phyloP scores from a whole-genome alignment of 225 moss, liverwort and hornwort genomes.

The Anthoceros angustus region DNA sequence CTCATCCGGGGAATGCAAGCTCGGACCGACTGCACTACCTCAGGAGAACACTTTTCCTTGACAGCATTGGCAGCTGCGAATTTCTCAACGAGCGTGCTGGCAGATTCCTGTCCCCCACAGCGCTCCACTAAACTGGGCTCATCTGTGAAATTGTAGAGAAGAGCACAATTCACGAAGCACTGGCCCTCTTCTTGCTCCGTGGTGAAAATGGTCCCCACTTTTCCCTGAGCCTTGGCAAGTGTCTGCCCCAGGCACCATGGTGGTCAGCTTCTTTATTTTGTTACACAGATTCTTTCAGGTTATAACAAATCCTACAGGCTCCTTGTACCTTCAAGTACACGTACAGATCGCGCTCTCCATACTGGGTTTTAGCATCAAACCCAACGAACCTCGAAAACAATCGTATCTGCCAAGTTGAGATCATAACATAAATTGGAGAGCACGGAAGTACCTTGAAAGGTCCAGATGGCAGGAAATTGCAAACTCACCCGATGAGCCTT shows the following conservation, averaged over 20 bases:
- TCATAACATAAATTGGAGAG: no score
- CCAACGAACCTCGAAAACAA: conserved; percentile 85
- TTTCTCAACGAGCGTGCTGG: conserved; percentile 55
- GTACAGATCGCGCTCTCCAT: conserved; percentile 75
- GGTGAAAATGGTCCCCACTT: conserved; percentile 56
- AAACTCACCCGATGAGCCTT: conserved; percentile 65
- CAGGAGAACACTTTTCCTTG: conserved; percentile 54
- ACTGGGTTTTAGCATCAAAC: conserved; percentile 60
- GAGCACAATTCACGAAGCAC: conserved; percentile 70
- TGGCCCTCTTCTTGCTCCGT: conserved; percentile 91
- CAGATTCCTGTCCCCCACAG: conserved; percentile 40
- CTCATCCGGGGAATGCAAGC: neutral
- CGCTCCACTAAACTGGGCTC: conserved; percentile 61
- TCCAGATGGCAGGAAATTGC: neutral
- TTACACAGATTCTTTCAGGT: neutral
- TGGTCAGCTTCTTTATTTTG: neutral
- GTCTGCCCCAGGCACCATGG: neutral
- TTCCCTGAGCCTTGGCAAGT: conserved; percentile 49
- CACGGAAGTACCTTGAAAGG: neutral
- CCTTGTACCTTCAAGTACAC: conserved; percentile 55
- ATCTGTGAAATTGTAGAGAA: conserved; percentile 49
- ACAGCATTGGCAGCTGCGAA: conserved; percentile 59
- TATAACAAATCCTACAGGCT: neutral
- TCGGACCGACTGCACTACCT: conserved; percentile 24
- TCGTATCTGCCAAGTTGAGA: conserved; percentile 30